Base-by-base conservation (phyloP, 1,139 yeast genomes). In the Candida anutae region DNA sequence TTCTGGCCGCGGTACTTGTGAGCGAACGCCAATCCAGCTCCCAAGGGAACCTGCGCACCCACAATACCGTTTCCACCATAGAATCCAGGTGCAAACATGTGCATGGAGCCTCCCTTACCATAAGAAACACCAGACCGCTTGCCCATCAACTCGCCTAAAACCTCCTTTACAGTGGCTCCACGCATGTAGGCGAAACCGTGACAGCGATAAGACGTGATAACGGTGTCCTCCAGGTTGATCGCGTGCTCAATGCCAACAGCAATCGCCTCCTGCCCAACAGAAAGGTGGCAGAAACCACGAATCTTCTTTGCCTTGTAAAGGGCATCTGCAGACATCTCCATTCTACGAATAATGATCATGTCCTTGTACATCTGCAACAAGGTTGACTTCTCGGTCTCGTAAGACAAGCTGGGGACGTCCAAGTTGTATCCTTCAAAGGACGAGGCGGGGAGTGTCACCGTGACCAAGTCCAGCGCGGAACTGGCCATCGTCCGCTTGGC, bases 31-130 rank as follows among this genome's bases (percentile, higher is more conserved):
- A 90, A 71, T 46, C 98, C 98, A 32, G 96, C 84, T 55, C 98
- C 98, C 49, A 90, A 74, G 41, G 98, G 95, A 34, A 90, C 97
- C 67, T 90, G 98, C 31, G 97, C 98, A 57, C 98, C 98, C 31
- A 90, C 98, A 60, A 90, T 90, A 69, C 98, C 98, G 65, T 90
- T 90, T 64, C 98, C 98, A 55, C 98, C 98, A 62, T 81, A 90
- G 70, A 90, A 90, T 37, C 93, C 90, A 27, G 80, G 78, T 31
- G 94, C 84, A 58, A 81, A 90, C 90, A 90, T 84, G 69, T 90
- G 98, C 98, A 90, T 90, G 39, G 98, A 90, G 46, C 98, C 98
- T 65, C 98, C 98, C 65, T 90, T 90, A 66, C 98, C 98, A 62
- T 68, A 80, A 25, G 96, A 82, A 38, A 84, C 93, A 67, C 98